Evolutionary conservation across 108 stramenopile species (phyloP).

Genomic region (Schizochytrium sp.): DNA sequence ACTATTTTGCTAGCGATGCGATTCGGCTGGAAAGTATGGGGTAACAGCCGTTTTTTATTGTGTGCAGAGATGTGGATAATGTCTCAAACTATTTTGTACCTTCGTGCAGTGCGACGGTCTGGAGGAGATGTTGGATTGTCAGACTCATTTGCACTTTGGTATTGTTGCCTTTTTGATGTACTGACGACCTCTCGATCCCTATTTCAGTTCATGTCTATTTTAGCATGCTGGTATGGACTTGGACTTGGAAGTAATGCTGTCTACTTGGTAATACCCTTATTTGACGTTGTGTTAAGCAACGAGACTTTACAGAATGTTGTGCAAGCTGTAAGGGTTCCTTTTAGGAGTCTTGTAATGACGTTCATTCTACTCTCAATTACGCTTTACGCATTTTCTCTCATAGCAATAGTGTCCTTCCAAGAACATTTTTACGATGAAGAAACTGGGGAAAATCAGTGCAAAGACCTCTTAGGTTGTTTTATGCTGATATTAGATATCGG

Average conservation of each 20-base stretch:
- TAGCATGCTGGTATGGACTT: constrained; percentile 24
- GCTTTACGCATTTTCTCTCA: constrained; percentile 66
- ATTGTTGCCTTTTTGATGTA: constrained; percentile 48
- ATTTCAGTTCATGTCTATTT: background rate
- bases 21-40: background rate
- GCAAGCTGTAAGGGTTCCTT: constrained; percentile 68
- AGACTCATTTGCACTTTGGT: background rate
- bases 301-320: constrained; percentile 66
- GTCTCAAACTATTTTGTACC: background rate
- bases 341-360: constrained; percentile 68
- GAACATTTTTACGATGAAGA: constrained; percentile 59
- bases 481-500: constrained; percentile 65
- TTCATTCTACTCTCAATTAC: constrained; percentile 62
- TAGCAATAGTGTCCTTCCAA: constrained; percentile 60
- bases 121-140: background rate
- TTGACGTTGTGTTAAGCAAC: constrained; percentile 69
- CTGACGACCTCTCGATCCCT: background rate
- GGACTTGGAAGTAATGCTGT: background rate
- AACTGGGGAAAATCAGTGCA: constrained; percentile 62
- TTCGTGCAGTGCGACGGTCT: constrained; percentile 39
- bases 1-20: background rate
- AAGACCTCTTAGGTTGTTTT: constrained; percentile 64
- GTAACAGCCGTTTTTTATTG: background rate
- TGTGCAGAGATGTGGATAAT: constrained; percentile 16
- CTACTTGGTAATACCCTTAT: constrained; percentile 46